Evolutionary conservation across 345 rosid species (phyloP).

Genomic region (Anastatica hierochuntica): DNA sequence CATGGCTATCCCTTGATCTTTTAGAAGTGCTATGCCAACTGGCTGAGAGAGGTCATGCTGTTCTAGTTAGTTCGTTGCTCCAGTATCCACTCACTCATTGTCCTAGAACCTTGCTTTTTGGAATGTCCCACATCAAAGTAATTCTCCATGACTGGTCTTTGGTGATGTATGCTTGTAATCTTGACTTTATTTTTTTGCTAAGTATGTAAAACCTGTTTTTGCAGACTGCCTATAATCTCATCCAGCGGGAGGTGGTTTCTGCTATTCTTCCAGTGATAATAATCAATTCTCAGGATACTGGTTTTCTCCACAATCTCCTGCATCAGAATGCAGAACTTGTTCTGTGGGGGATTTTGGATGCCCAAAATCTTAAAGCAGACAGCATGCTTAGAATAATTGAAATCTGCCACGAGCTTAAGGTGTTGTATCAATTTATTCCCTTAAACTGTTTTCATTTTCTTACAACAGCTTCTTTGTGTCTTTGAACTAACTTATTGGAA

Average conservation of each 20-base stretch:
- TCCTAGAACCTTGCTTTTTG: constrained; percentile 82
- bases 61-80: constrained; percentile 53
- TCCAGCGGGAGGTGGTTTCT: constrained; percentile 63
- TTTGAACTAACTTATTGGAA: background rate
- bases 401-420: constrained; percentile 78
- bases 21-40: constrained; percentile 76
- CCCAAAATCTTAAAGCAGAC: constrained; percentile 45
- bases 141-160: background rate
- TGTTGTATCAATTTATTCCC: constrained; percentile 12
- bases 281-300: constrained; percentile 34
- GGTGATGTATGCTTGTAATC: background rate
- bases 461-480: background rate
- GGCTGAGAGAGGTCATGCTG: constrained; percentile 79
- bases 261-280: constrained; percentile 58
- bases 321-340: constrained; percentile 60
- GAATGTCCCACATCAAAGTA: constrained; percentile 80
- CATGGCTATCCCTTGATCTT: constrained; percentile 81
- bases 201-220: constrained; percentile 1
- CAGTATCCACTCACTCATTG: constrained; percentile 70
- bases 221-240: constrained; percentile 83
- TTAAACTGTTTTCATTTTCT: background rate
- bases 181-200: constrained; percentile 5
- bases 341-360: constrained; percentile 61
- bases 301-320: constrained; percentile 67
- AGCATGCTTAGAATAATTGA: constrained; percentile 51